Base-by-base conservation (phyloP, 371 early-diverging fungal genomes). In the Encephalitozoon romaleae region DNA sequence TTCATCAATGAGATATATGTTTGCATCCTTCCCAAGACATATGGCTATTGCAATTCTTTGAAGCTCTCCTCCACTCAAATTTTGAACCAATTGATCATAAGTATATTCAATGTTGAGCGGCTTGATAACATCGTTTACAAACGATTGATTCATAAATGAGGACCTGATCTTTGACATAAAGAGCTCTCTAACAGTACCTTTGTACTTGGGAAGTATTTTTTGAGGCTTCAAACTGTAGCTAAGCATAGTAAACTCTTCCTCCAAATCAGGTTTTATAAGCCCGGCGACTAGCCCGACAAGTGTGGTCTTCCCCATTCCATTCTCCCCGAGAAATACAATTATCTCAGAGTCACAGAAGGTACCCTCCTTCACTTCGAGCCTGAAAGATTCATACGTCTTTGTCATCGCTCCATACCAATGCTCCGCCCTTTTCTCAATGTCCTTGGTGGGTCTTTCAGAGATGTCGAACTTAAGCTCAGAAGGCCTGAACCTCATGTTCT, bases 271-370 rank as follows among this genome's bases (percentile, higher is more conserved):
- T 83, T 88, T 86, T 70, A 94, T 79, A 41, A 87, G 76, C 81
- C 97, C 97, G 30, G 96, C 95, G 74, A 98, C 88, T 86, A 98
- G 87, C 67, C 90, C 90, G 72, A 98, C 94, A 81, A 97, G 92
- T 34, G 98, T 96, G 26, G 95, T 95, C 88, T 97, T 95, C 80
- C 98, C 98, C 45, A 95, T 98, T 77, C 99, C 99, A 88, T 98
- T 98, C 87, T 97, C 93, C 83, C 99, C 99, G 84, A 98, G 88
- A 91, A 98, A 93, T 80, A 97, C 95, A 82, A 97, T 87, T 81
- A 97, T 96, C 87, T 98, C 96, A 34, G 96, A 94, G 81, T 94
- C 93, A 49, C 91, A 90, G 86, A 96, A 98, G 70, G 88, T 87
- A 77, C 98, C 96, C 25, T 85, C 85, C 54, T 90, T 82, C 42